Evolutionary conservation across 495 filamentous ascomycete species (phyloP), one percentile per base, ranked within the genome.

Genomic region (Halenospora varia): DNA sequence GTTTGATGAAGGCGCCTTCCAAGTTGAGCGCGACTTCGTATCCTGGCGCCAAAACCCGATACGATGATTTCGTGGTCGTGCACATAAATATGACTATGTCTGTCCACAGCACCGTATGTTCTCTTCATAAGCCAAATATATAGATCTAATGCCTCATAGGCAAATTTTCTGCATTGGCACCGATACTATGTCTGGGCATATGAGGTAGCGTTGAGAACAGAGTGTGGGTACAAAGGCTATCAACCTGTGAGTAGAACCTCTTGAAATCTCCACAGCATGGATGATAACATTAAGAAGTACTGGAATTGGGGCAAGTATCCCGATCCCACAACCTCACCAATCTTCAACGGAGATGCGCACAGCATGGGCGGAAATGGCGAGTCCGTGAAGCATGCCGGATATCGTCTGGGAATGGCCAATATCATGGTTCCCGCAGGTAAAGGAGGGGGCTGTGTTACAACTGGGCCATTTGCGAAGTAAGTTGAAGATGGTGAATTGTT

Each of bases 151-250:
- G 20, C 17, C 19, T 11, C 15, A 17, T 23, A 57, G 55, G 87
- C 83, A 17, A 82, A 79, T 57, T 88, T 91, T 70, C 71, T 88
- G 25, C 69, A 79, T 2, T 90, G 88, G 86, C 88, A 91, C 65
- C 74, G 88, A 19, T 87, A 85, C 70, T 90, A 83, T 64, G 73
- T 78, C 42, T 80, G 71, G 56, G 72, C 71, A n/a, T 89, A 83
- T 64, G 88, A 90, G 67, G 74, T 83, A 64, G 83, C 86, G 1
- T 72, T 91, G 22, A 73, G 77, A 25, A 75, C 82, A 10, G 87
- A 92, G 61, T 90, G 88, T 63, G 84, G 84, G 45, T 90, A 88
- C 62, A 80, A 65, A 0, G 85, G 85, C 25, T 53, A 61, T 35
- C 65, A 70, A 20, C 66, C 67, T 50, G 55, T 57, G 25, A 40